Percentiles rank a stretch among this genome's conserved stretches.
These are phyloP conservation scores for Pythium coloratum DNA, from an alignment of 352 stramenopile genomes.

Conservation along the genomic window DNA sequence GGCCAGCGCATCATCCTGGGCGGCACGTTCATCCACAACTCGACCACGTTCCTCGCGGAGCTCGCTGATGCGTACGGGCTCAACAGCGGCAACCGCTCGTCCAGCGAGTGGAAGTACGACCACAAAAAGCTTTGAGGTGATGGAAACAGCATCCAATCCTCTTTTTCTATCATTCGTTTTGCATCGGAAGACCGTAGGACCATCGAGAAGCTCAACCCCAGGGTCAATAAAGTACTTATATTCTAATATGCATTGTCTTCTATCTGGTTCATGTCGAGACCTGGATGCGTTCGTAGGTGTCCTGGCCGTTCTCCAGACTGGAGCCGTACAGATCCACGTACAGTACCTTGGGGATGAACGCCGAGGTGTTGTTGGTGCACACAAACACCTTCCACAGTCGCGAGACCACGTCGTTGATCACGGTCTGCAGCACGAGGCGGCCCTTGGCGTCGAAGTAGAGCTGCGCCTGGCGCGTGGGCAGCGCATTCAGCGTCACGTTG, in stretches of 20 bases:
- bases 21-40: conserved; percentile 97
- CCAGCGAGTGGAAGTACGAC: conserved; percentile 54
- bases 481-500: conserved; percentile 64
- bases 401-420: conserved; percentile 43
- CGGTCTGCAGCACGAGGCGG: conserved; percentile 54
- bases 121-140: conserved; percentile 44
- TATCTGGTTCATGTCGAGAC: conserved; percentile 24
- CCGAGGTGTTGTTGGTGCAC: conserved; percentile 49
- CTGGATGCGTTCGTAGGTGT: conserved; percentile 67
- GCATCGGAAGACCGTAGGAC: not conserved
- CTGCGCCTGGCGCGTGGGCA: conserved; percentile 48
- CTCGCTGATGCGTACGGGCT: conserved; percentile 74
- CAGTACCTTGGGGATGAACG: conserved; percentile 74
- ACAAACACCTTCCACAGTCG: conserved; percentile 77
- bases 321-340: conserved; percentile 78
- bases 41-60: conserved; percentile 96
- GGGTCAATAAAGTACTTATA: conserved; percentile 7
- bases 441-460: conserved; percentile 63
- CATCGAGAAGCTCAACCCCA: not conserved
- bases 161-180: not conserved
- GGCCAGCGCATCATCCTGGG: conserved; percentile 93
- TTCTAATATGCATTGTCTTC: not conserved
- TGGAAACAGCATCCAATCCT: not conserved
- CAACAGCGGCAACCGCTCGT: conserved; percentile 6
- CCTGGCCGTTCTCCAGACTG: conserved; percentile 40